Evolutionary conservation across 345 rosid species (phyloP).

Genomic region (Hypericum androsaemum): DNA sequence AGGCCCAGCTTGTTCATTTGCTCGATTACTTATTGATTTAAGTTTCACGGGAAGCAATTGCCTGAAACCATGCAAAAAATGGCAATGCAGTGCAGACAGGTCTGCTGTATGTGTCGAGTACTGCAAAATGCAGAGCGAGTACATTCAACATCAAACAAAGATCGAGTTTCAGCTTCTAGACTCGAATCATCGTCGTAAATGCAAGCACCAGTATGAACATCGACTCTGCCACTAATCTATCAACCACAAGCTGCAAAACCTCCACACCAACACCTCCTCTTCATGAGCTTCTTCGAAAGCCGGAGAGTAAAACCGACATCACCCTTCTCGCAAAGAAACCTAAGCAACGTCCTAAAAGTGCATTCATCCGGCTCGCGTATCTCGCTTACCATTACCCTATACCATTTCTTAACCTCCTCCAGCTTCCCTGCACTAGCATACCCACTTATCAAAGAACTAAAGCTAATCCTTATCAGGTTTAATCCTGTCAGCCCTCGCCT

Average conservation of each 20-base stretch:
- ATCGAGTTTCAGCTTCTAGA: too few relatives aligned
- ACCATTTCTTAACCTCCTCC: constrained; percentile 47
- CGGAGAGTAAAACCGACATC: constrained; percentile 41
- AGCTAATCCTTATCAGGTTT: constrained; percentile 39
- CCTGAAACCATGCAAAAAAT: too few relatives aligned
- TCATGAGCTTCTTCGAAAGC: constrained; percentile 34
- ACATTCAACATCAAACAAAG: too few relatives aligned
- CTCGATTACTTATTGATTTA: too few relatives aligned
- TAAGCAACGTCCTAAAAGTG: constrained; percentile 34
- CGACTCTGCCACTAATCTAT: constrained; percentile 34
- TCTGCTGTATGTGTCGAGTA: too few relatives aligned
- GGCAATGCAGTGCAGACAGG: too few relatives aligned
- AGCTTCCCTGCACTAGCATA: constrained; percentile 32
- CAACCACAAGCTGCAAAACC: constrained; percentile 43
- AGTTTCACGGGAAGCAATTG: too few relatives aligned
- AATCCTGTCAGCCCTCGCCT: constrained; percentile 36
- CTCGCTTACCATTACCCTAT: constrained; percentile 27
- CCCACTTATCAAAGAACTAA: constrained; percentile 48
- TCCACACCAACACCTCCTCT: constrained; percentile 21
- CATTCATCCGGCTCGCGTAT: constrained; percentile 21
- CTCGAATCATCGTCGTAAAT: too few relatives aligned
- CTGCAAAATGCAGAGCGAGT: too few relatives aligned
- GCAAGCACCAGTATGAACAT: too few relatives aligned
- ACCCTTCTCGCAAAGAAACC: constrained; percentile 40
- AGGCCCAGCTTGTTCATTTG: too few relatives aligned